A percentile compares a stretch with the other conserved stretches of the same genome.
Evolutionary conservation across 108 stramenopile species (phyloP).

Genomic region (Mediolabrus comicus): DNA sequence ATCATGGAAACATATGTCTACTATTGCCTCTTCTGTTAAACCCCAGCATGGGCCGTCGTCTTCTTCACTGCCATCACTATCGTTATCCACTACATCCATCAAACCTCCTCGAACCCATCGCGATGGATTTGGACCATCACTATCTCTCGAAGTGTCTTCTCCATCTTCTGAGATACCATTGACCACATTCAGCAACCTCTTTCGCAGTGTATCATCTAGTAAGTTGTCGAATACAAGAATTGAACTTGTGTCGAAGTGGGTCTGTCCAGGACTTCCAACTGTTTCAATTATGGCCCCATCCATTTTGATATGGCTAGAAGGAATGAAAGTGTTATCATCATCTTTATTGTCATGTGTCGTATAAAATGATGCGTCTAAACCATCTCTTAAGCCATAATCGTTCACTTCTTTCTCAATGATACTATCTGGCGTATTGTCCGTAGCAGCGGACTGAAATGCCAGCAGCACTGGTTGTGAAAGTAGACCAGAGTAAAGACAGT

Average conservation of each 20-base stretch:
- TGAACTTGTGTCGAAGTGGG: constrained; percentile 59
- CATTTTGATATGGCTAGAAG: constrained; percentile 40
- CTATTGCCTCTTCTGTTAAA: constrained; percentile 53
- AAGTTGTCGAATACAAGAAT: constrained; percentile 61
- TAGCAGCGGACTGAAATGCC: background rate
- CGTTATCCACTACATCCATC: constrained; percentile 37
- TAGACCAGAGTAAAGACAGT: background rate
- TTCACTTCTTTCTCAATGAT: constrained; percentile 26
- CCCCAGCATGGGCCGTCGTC: constrained; percentile 46
- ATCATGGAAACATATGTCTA: constrained; percentile 57
- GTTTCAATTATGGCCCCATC: constrained; percentile 52
- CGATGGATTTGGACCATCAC: constrained; percentile 58
- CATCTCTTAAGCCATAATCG: constrained; percentile 47
- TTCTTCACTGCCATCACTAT: constrained; percentile 15
- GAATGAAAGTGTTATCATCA: constrained; percentile 12
- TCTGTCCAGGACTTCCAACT: constrained; percentile 13
- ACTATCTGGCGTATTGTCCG: constrained; percentile 1
- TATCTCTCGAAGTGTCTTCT: constrained; percentile 28
- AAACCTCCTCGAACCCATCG: constrained; percentile 65
- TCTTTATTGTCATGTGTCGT: background rate
- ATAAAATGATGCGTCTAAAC: background rate
- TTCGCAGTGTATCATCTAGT: constrained; percentile 44
- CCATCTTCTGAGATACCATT: constrained; percentile 30
- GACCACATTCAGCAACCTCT: constrained; percentile 50
- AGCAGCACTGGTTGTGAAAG: constrained; percentile 21